These are phyloP conservation scores for Tilletia setariae DNA, from an alignment of 1,284 basidiomycete species.

Conservation along the genomic window DNA sequence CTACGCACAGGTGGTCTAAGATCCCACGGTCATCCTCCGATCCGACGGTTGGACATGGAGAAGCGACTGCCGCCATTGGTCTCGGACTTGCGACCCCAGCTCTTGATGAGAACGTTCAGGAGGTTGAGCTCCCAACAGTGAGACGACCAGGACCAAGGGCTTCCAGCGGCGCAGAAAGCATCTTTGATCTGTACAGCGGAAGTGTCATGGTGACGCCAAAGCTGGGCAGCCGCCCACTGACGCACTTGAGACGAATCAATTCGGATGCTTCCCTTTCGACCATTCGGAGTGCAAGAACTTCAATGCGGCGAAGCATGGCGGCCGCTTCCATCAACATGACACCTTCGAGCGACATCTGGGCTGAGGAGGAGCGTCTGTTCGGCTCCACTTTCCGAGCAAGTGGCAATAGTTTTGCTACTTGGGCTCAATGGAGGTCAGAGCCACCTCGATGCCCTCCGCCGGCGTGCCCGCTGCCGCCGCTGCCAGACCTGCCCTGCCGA, in stretches of 20 bases:
- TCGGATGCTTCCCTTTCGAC: conserved; percentile 2
- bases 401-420: not conserved
- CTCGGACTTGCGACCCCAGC: not conserved
- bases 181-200: conserved; percentile 7
- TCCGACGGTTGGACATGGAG: not conserved
- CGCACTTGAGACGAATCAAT: not conserved
- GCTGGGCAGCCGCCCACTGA: not conserved
- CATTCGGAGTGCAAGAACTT: not conserved
- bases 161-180: not conserved
- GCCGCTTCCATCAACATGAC: no score
- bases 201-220: not conserved
- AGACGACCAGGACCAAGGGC: not conserved
- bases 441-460: conserved; percentile 10
- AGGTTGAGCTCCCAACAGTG: not conserved
- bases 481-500: not conserved
- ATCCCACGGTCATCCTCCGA: no score
- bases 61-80: not conserved
- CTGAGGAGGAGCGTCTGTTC: no score
- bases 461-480: conserved; percentile 4
- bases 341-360: no score
- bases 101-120: not conserved
- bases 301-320: conserved; percentile 6
- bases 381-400: no score
- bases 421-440: not conserved
- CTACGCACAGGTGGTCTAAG: no score